Conservation (phyloP, 192 early-diverging fungal species). For the Allomyces javanicus region DNA sequence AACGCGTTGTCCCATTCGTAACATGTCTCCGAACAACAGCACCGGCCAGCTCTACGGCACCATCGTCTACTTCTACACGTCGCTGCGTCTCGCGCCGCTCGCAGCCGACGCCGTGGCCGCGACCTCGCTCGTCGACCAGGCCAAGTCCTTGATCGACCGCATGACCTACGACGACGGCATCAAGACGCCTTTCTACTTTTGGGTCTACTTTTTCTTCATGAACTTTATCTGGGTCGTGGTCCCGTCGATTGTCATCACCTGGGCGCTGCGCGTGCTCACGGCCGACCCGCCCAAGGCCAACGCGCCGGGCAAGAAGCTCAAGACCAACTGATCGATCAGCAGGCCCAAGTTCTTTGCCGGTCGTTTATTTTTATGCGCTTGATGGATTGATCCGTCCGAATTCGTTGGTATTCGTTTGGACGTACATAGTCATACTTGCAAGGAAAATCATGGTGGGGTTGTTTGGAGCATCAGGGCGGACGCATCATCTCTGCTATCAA, state of each 20-base stretch:
- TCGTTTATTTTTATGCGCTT: too few species aligned
- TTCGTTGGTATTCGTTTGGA: too few species aligned
- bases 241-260: conserved; percentile 25
- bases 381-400: too few species aligned
- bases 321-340: too few species aligned
- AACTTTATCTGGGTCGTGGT: conserved; percentile 73
- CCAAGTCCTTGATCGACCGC: neutral
- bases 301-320: too few species aligned
- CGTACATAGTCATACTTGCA: too few species aligned
- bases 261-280: neutral
- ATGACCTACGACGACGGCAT: conserved; percentile 26
- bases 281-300: conserved; percentile 1
- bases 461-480: too few species aligned
- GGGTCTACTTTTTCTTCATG: conserved; percentile 69
- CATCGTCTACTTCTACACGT: conserved; percentile 60
- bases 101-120: neutral
- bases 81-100: conserved; percentile 21
- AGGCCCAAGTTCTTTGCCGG: too few species aligned
- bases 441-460: too few species aligned
- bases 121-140: neutral
- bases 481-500: too few species aligned
- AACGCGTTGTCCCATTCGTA: too few species aligned
- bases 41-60: conserved; percentile 60
- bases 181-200: conserved; percentile 66
- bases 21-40: conserved; percentile 1